A percentile compares a stretch with the other conserved stretches of the same genome.
Evolutionary conservation across 1,139 yeast genomes (phyloP).

Genomic region (Geotrichum klebahnii): DNA sequence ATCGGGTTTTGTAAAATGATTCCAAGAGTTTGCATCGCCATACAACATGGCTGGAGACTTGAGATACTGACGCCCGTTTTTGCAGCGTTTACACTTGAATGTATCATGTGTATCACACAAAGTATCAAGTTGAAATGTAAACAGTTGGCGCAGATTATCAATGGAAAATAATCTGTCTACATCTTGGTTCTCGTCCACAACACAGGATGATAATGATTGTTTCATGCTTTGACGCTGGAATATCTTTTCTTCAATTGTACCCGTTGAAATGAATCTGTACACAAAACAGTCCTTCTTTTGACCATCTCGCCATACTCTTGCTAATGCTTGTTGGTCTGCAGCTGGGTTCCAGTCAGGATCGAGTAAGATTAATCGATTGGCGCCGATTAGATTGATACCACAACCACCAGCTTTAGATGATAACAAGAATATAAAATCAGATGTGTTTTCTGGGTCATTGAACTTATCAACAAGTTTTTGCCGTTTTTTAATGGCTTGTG

Average conservation of each 20-base stretch:
- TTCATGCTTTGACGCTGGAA: constrained; percentile 97
- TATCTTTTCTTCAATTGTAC: constrained; percentile 93
- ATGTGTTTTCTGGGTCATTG: constrained; percentile 78
- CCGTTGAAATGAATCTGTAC: constrained; percentile 88
- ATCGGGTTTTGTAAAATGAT: constrained; percentile 67
- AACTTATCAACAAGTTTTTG: constrained; percentile 88
- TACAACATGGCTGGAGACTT: constrained; percentile 86
- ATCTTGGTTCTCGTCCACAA: constrained; percentile 93
- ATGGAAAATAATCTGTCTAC: constrained; percentile 88
- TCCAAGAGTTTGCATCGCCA: constrained; percentile 98
- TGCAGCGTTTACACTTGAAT: constrained; percentile 81
- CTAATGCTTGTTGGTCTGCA: constrained; percentile 95
- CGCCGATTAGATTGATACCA: constrained; percentile 95
- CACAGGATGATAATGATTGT: constrained; percentile 87
- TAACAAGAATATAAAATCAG: constrained; percentile 76
- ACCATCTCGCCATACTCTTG: constrained; percentile 98
- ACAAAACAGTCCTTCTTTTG: constrained; percentile 96
- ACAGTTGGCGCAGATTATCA: constrained; percentile 71
- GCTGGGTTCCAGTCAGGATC: constrained; percentile 99
- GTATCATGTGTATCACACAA: constrained; percentile 90
- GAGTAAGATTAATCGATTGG: constrained; percentile 77
- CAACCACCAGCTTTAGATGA: constrained; percentile 99
- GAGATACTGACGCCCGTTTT: constrained; percentile 57
- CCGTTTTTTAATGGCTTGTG: constrained; percentile 85
- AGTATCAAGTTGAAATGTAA: constrained; percentile 64